Percentiles rank a stretch among this genome's conserved stretches.
These are phyloP conservation scores for Neurospora tetrasperma DNA, from an alignment of 495 filamentous ascomycete genomes.

Conservation along the genomic window DNA sequence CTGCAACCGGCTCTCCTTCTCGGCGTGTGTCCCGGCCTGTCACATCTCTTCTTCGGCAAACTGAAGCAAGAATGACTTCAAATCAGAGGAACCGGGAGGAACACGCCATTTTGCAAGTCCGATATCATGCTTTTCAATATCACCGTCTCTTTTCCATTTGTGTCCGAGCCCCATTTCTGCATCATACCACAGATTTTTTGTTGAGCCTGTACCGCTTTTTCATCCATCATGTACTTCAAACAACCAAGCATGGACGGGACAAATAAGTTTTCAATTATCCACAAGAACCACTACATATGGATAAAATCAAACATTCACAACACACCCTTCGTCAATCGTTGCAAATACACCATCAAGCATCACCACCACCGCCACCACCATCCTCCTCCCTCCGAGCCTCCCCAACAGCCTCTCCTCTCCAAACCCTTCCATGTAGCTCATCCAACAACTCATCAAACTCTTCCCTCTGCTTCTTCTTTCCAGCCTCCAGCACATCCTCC, in stretches of 20 bases:
- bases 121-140: neutral
- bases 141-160: neutral
- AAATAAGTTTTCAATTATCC: neutral
- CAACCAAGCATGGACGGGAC: neutral
- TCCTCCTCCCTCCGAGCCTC: too few relatives aligned
- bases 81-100: neutral
- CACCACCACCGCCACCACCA: neutral
- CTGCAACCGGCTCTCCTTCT: too few relatives aligned
- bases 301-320: too few relatives aligned
- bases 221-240: neutral
- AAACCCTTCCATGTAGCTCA: neutral
- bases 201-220: neutral
- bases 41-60: too few relatives aligned
- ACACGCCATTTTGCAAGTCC: neutral
- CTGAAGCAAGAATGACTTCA: neutral
- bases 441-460: neutral
- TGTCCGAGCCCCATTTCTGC: neutral
- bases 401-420: neutral
- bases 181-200: neutral
- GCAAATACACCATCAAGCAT: neutral
- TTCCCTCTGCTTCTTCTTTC: neutral
- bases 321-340: neutral
- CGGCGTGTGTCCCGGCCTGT: too few relatives aligned
- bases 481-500: neutral
- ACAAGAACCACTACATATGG: neutral